Evolutionary conservation across 495 filamentous ascomycete species (phyloP).

Genomic region (Daldinia bambusicola): DNA sequence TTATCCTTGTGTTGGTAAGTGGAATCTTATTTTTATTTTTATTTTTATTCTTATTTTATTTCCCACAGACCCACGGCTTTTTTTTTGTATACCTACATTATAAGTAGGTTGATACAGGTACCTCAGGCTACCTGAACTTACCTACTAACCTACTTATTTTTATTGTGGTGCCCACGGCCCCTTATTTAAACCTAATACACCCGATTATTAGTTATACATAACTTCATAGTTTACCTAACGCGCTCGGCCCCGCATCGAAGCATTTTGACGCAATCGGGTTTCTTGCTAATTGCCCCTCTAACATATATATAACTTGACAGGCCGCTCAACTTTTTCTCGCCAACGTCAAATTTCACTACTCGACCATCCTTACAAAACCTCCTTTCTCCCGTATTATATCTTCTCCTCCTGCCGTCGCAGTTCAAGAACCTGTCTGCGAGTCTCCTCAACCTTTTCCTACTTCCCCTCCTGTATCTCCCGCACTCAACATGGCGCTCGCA

Average conservation of each 20-base stretch:
- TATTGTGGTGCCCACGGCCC: slow-evolving; percentile 6
- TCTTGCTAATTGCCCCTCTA: slow-evolving; percentile 44
- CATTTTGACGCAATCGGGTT: slow-evolving; percentile 39
- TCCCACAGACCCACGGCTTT: slow-evolving; percentile 26
- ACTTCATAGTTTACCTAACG: not conserved
- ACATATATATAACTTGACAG: slow-evolving; percentile 28
- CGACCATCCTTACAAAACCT: slow-evolving; percentile 49
- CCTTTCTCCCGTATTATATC: slow-evolving; percentile 50
- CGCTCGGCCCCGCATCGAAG: slow-evolving; percentile 36
- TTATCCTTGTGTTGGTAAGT: slow-evolving; percentile 62
- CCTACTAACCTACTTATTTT: slow-evolving; percentile 1
- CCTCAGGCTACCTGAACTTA: too few species aligned
- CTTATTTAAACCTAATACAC: slow-evolving; percentile 7
- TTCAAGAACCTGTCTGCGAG: slow-evolving; percentile 56
- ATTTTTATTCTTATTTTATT: not conserved
- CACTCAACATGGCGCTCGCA: slow-evolving; percentile 66
- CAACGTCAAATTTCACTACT: slow-evolving; percentile 50
- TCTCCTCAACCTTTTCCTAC: slow-evolving; percentile 60
- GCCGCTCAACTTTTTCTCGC: slow-evolving; percentile 47
- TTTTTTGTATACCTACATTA: not conserved
- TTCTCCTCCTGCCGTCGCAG: slow-evolving; percentile 55
- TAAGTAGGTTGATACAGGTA: slow-evolving; percentile 29
- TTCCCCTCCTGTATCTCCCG: slow-evolving; percentile 56
- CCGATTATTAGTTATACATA: not conserved
- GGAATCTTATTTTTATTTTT: not conserved